Evolutionary conservation across 1,139 yeast genomes (phyloP), one percentile per base, ranked within the genome.

Genomic region (Nakaseomyces kungkrabaensis): DNA sequence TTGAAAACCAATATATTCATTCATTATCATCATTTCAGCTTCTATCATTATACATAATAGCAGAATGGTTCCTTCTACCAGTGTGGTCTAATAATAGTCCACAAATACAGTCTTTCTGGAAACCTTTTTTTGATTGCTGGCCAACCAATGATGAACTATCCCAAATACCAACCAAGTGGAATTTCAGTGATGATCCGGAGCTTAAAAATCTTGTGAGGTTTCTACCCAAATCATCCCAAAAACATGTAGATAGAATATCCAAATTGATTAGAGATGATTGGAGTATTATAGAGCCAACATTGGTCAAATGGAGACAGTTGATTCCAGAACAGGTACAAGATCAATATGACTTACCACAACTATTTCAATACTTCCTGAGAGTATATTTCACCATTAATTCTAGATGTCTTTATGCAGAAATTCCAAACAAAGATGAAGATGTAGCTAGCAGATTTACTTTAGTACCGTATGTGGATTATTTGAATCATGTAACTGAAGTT

Each of bases 321-420:
- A 26, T 31, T 3, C 29, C 33, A 22, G 25, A 10, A 5, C 5
- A 37, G 4, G 13, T 25, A 36, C n/a, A 48, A 42, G 4, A 41
- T 37, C 24, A 11, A 9, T 1, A 5, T 25, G 7, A 51, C 2
- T 4, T 50, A 2, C 63, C 68, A 6, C 53, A 60, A 0, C 56
- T 70, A 10, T 67, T 72, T 49, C 57, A 68, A 1, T 46, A 66
- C 10, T 83, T 75, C 56, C 61, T 81, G 22, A 79, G 88, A 78
- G 78, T 85, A 0, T 90, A 96, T 95, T 72, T 86, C 58, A 82
- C 92, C 61, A 85, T 90, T 48, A 92, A 92, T 63, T 85, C 97
- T 1, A 82, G 98, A 68, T 90, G 97, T 63, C 70, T 92, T 10
- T 90, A 87, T 64, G 83, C 85, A 82, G 75, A 77, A 5, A 68